Base-by-base conservation (phyloP, 495 filamentous ascomycete genomes). In the Achaetomiella virescens region DNA sequence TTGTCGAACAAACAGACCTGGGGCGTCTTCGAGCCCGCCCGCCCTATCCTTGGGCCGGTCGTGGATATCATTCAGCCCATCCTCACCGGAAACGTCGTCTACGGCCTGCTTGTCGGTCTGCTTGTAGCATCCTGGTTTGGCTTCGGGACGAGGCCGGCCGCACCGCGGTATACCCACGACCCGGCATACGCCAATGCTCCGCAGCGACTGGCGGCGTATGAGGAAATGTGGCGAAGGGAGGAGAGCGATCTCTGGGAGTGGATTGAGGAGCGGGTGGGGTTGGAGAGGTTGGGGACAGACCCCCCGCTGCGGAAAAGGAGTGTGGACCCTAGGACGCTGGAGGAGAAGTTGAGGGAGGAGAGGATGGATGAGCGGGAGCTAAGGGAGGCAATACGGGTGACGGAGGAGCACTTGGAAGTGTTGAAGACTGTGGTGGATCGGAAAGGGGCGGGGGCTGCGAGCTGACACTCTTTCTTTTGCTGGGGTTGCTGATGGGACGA, bases 181-280 rank as follows among this genome's bases (percentile, higher is more conserved):
- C 70, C 63, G 54, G 62, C 58, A 48, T 66, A 73, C 59, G 38
- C 69, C 55, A 65, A 73, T 66, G 67, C 73, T 61, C 81, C 90
- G 7, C 83, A 91, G 56, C 80, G 89, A 6, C 66, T 88, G 17
- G 85, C 84, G 22, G 92, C 90, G 6, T 98, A 97, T 67, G 92
- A 97, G 58, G 86, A 96, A 71, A 85, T 96, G 61, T 98, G 93
- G 93, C 79, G 83, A 17, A 73, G 81, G 17, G 93, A 97, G 64
- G 93, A 98, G 66, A 89, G 82, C 61, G 89, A 91, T 52, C 73
- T 98, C 9, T 99, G 95, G 95, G 84, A 87, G 48, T 99, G 93
- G 93, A 74, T 99, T 11, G 93, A 99, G 62, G 88, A 97, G 54
- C 77, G 93, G 12, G 83, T 88, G 1, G 89, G 87, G 5, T 75